Percentiles rank a stretch among this genome's conserved stretches.
Conservation (phyloP, 129 eudicot species). For the Dittrichia graveolens region DNA sequence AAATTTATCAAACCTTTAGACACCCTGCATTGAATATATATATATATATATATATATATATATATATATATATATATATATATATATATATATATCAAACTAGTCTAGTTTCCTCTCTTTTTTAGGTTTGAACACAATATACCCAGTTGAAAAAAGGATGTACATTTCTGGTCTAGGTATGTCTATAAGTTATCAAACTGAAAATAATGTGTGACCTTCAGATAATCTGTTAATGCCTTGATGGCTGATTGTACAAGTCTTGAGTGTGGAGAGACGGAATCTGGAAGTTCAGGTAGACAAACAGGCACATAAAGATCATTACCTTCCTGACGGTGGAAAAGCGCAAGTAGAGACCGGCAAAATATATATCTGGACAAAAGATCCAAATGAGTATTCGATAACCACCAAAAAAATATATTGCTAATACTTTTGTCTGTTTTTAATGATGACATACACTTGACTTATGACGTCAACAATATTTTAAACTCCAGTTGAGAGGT, state of each 20-base stretch:
- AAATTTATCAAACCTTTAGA: background rate
- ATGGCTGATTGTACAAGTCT: slow-evolving; percentile 56
- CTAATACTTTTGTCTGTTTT: background rate
- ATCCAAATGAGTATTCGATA: slow-evolving; percentile 23
- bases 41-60: no score
- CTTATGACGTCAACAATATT: background rate
- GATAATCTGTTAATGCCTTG: slow-evolving; percentile 51
- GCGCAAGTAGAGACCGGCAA: slow-evolving; percentile 71
- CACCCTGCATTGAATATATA: background rate
- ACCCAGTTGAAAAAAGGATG: slow-evolving; percentile 9
- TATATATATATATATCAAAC: background rate
- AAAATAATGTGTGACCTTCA: slow-evolving; percentile 56
- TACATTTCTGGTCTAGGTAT: slow-evolving; percentile 13
- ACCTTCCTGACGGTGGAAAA: slow-evolving; percentile 41
- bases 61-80: no score
- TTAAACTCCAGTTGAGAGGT: background rate
- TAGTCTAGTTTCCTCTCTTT: background rate
- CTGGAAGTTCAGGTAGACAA: slow-evolving; percentile 71
- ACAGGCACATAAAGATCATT: slow-evolving; percentile 52
- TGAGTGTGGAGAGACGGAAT: slow-evolving; percentile 50
- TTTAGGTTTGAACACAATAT: background rate
- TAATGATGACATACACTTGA: background rate
- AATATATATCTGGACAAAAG: slow-evolving; percentile 63
- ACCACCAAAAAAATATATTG: background rate
- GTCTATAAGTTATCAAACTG: slow-evolving; percentile 36